These are phyloP conservation scores for Ustilago trichophora DNA, from an alignment of 1,284 basidiomycete species.

Conservation along the genomic window DNA sequence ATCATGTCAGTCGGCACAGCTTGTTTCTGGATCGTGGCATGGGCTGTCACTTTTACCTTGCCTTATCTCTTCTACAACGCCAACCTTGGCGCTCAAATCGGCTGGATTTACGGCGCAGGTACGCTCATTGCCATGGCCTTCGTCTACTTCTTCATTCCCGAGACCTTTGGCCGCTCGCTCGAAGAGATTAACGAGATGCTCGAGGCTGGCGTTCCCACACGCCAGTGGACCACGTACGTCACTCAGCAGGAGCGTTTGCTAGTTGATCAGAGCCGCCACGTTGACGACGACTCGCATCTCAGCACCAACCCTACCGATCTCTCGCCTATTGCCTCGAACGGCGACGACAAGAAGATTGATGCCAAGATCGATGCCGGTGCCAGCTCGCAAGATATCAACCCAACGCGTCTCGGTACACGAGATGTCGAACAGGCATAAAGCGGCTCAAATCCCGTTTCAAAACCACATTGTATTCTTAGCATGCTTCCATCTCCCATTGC, in stretches of 20 bases:
- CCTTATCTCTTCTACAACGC: slow-evolving; percentile 63
- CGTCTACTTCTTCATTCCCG: slow-evolving; percentile 69
- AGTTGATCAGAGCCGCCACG: slow-evolving; percentile 42
- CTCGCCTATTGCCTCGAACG: slow-evolving; percentile 16
- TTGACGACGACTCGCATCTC: slow-evolving; percentile 32
- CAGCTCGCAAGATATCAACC: slow-evolving; percentile 12
- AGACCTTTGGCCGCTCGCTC: slow-evolving; percentile 53
- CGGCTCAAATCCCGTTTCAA: background rate
- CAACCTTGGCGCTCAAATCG: slow-evolving; percentile 67
- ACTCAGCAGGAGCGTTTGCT: slow-evolving; percentile 40
- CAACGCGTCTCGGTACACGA: slow-evolving; percentile 26
- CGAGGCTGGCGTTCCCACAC: slow-evolving; percentile 48
- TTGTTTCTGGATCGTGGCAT: slow-evolving; percentile 69
- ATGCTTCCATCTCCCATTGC: slow-evolving; percentile 8
- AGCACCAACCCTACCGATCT: slow-evolving; percentile 27
- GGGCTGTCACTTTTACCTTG: slow-evolving; percentile 66
- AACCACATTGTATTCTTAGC: slow-evolving; percentile 13
- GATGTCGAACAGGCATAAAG: slow-evolving; percentile 25
- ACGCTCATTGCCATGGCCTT: slow-evolving; percentile 67
- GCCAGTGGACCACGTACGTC: slow-evolving; percentile 51
- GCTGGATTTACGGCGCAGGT: slow-evolving; percentile 67
- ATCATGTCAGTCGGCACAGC: slow-evolving; percentile 69
- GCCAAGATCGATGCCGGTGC: background rate
- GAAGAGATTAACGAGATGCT: slow-evolving; percentile 64
- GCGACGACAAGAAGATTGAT: slow-evolving; percentile 24